phyloP scores from a whole-genome alignment of 495 filamentous ascomycete genomes.

The Aspergillus affinis region DNA sequence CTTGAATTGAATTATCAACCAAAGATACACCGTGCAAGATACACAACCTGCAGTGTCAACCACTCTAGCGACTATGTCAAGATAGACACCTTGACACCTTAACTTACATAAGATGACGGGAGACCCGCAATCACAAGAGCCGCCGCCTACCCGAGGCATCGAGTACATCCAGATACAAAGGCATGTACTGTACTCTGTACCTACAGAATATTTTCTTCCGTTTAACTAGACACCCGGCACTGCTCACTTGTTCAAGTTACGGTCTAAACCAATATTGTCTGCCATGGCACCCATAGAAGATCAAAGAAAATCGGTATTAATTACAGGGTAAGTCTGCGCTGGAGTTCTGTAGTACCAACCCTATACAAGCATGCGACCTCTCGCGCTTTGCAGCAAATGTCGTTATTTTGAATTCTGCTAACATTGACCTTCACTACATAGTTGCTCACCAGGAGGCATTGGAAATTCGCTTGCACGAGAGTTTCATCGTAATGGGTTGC shows the following conservation, averaged over 20 bases:
- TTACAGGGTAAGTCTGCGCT: conserved; percentile 41
- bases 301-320: conserved; percentile 42
- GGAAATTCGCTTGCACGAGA: conserved; percentile 58
- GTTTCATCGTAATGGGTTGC: conserved; percentile 50
- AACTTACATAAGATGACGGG: too few species aligned
- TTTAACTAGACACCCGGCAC: too few species aligned
- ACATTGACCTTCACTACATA: conserved; percentile 16
- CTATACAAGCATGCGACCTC: background rate
- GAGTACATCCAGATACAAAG: too few species aligned
- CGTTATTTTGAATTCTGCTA: background rate
- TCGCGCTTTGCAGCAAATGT: background rate
- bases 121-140: too few species aligned
- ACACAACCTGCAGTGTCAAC: too few species aligned
- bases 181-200: too few species aligned
- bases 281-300: conserved; percentile 29
- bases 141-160: too few species aligned
- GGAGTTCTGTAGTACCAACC: background rate
- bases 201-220: too few species aligned
- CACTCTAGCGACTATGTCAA: too few species aligned
- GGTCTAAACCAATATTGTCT: background rate
- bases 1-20: too few species aligned
- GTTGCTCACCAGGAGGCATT: conserved; percentile 58
- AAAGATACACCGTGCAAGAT: too few species aligned
- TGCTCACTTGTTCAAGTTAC: background rate
- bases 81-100: too few species aligned